Percentiles rank a stretch among this genome's conserved stretches.
Evolutionary conservation across 345 rosid genomes (phyloP).

Genomic region (Jatropha curcas): DNA sequence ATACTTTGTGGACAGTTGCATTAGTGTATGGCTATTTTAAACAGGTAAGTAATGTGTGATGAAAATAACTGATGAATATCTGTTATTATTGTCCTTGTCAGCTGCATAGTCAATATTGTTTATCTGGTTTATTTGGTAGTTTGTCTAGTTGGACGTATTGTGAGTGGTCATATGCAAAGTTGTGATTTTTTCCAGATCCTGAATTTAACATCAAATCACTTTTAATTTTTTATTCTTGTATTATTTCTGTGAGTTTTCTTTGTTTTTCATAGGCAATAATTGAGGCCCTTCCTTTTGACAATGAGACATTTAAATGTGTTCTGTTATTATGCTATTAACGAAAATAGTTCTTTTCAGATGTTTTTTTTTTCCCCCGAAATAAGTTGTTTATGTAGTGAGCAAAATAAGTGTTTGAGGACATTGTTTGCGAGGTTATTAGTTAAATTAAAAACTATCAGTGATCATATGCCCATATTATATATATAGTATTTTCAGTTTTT

Average conservation of each 20-base stretch:
- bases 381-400: background rate
- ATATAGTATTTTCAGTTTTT: background rate
- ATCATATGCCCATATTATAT: background rate
- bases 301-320: background rate
- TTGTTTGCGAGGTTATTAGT: background rate
- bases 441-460: background rate
- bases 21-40: slow-evolving; percentile 94
- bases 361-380: background rate
- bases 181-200: background rate
- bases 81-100: background rate
- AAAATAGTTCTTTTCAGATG: background rate
- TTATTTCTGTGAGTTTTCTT: background rate
- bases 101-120: background rate
- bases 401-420: background rate
- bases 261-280: background rate
- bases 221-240: background rate
- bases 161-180: background rate
- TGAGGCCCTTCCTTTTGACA: background rate
- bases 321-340: background rate
- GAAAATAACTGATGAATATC: background rate
- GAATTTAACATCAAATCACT: background rate
- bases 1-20: slow-evolving; percentile 95
- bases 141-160: background rate
- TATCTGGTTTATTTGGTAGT: background rate
- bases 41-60: slow-evolving; percentile 60